Evolutionary conservation across 441 rosid genomes (phyloP), one percentile per base, ranked within the genome.

Genomic region (Theobroma grandiflorum): DNA sequence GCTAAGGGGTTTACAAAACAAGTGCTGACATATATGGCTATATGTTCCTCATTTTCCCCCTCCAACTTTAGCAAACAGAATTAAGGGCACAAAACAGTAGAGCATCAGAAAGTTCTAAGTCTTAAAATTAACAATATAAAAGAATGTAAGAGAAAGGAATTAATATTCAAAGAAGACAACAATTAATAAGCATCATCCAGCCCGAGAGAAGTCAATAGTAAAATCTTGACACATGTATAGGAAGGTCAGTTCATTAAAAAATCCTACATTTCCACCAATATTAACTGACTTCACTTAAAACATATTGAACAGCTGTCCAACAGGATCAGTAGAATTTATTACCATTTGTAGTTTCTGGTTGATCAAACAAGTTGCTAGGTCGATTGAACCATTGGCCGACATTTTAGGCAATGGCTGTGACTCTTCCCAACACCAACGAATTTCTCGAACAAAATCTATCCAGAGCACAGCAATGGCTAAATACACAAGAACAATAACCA

Each of bases 341-440:
- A 97, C 99, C 97, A 97, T 87, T 76, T 95, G 99, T 80, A 97
- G 84, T 89, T 97, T 97, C 87, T 95, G 99, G 87, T 97, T 75
- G 81, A 94, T 90, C 86, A 97, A 87, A 90, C 98, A 97, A 61
- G 96, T 92, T 38, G 96, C 88, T 72, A 97, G 85, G 88, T 94
- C 98, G 88, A 97, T 89, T 47, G 90, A 84, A 84, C 96, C 93
- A 85, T 81, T 82, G 35, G 74, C 73, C 63, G 89, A 88, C 91
- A 94, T 87, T 88, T 90, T 93, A 45, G 99, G 98, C 88, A 97
- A 84, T 37, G 94, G 86, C 78, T 94, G 98, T 55, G 95, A 85
- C 89, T 97, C 99, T 87, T 97, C 99, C 99, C 99, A 97, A 82
- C 90, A 95, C 97, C 97, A 97, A 76, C 98, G 98, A 79, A 94